These are phyloP conservation scores for Phialophora expanda DNA, from an alignment of 2,329 filamentous ascomycete species.

Conservation along the genomic window DNA sequence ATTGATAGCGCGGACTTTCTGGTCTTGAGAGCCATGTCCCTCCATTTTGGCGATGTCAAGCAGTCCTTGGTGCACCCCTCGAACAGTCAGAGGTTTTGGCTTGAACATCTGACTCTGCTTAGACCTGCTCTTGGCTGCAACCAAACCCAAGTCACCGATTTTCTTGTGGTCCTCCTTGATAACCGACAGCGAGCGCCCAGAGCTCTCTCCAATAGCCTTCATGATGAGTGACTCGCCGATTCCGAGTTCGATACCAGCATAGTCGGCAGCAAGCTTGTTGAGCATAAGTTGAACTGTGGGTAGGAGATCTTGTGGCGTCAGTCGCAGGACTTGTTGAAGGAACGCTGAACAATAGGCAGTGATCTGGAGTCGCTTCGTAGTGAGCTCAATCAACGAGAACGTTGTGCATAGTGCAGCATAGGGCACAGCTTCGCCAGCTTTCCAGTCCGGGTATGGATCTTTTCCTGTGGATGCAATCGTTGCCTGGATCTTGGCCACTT, in stretches of 20 bases:
- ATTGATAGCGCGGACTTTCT: conserved; percentile 94
- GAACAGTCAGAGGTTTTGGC: conserved; percentile 85
- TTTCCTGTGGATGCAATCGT: conserved; percentile 71
- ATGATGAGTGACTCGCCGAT: conserved; percentile 98
- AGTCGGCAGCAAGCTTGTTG: conserved; percentile 96
- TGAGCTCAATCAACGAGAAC: conserved; percentile 93
- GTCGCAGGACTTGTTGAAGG: conserved; percentile 86
- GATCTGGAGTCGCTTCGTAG: conserved; percentile 87
- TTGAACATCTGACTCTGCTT: conserved; percentile 99
- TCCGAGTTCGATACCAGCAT: conserved; percentile 94
- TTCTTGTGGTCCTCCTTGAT: conserved; percentile 97
- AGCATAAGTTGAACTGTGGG: conserved; percentile 94
- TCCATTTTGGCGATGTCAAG: conserved; percentile 86
- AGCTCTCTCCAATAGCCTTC: conserved; percentile 96
- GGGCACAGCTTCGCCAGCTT: conserved; percentile 82
- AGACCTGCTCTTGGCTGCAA: conserved; percentile 91
- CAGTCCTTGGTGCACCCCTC: conserved; percentile 83
- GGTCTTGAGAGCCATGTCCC: conserved; percentile 84
- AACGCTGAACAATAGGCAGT: conserved; percentile 88
- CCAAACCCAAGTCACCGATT: conserved; percentile 91
- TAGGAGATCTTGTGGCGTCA: conserved; percentile 86
- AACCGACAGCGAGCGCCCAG: conserved; percentile 81
- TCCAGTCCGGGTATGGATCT: conserved; percentile 95
- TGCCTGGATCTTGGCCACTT: conserved; percentile 78
- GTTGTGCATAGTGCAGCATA: conserved; percentile 94